Conservation (phyloP, 257 asterid species). For the Penstemon eatonii region DNA sequence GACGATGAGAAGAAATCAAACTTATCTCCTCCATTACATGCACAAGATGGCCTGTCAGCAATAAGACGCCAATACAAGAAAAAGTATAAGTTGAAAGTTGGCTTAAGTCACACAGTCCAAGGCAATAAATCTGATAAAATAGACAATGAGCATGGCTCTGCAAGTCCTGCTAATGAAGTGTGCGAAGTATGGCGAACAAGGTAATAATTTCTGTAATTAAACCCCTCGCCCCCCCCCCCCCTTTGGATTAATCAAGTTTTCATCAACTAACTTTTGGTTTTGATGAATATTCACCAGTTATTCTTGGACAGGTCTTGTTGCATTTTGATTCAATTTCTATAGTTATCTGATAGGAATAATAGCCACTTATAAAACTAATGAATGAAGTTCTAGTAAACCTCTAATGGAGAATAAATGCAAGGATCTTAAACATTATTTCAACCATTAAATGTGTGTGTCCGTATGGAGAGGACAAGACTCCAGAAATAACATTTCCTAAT, state of each 20-base stretch:
- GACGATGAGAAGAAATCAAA: constrained; percentile 36
- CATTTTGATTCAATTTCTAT: constrained; percentile 17
- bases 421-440: too few species aligned
- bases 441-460: too few species aligned
- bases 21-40: constrained; percentile 38
- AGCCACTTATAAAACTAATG: too few species aligned
- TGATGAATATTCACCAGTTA: constrained; percentile 9
- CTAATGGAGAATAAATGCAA: too few species aligned
- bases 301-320: constrained; percentile 9
- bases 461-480: too few species aligned
- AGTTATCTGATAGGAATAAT: too few species aligned
- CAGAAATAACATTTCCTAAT: too few species aligned
- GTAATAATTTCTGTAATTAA: constrained; percentile 36
- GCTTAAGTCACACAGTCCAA: constrained; percentile 37
- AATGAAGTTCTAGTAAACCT: too few species aligned
- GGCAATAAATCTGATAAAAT: constrained; percentile 36
- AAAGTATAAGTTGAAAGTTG: constrained; percentile 71
- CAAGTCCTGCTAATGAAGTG: constrained; percentile 37
- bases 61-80: constrained; percentile 67
- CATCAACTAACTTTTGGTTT: constrained; percentile 12
- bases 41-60: constrained; percentile 64
- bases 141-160: constrained; percentile 38
- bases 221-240: background rate
- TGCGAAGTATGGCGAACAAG: constrained; percentile 89
- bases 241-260: background rate